Evolutionary conservation across 2,329 filamentous ascomycete species (phyloP).

Genomic region (Zymoseptoria brevis): DNA sequence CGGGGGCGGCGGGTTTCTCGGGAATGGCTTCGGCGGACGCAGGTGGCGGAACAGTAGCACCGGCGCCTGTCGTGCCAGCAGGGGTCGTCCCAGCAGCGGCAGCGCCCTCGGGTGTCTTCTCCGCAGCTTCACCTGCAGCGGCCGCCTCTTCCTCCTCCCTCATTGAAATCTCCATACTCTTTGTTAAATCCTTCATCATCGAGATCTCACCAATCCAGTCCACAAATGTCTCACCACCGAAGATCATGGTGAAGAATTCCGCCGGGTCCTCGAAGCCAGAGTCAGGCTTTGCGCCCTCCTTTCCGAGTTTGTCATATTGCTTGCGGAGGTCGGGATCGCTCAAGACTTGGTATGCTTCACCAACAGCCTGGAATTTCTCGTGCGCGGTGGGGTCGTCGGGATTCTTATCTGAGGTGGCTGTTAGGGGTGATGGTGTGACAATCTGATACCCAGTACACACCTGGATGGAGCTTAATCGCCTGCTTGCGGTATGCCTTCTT

Average conservation of each 20-base stretch:
- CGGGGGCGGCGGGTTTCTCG: slow-evolving; percentile 1
- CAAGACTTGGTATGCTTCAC: slow-evolving; percentile 71
- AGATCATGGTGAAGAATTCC: slow-evolving; percentile 98
- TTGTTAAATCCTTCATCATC: slow-evolving; percentile 95
- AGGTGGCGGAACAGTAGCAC: slow-evolving; percentile 6
- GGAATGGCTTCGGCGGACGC: slow-evolving; percentile 7
- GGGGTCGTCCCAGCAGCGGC: slow-evolving; percentile 34
- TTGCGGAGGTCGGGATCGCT: slow-evolving; percentile 79
- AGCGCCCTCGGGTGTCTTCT: slow-evolving; percentile 30
- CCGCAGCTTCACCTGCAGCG: slow-evolving; percentile 41
- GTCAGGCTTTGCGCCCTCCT: slow-evolving; percentile 83
- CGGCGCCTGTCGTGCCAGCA: slow-evolving; percentile 13
- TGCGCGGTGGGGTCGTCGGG: slow-evolving; percentile 90
- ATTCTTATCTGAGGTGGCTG: slow-evolving; percentile 69
- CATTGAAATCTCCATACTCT: slow-evolving; percentile 97
- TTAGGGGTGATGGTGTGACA: neutral
- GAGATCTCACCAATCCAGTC: slow-evolving; percentile 98
- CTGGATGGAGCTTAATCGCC: slow-evolving; percentile 86
- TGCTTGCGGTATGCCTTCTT: slow-evolving; percentile 92
- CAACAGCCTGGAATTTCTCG: slow-evolving; percentile 81
- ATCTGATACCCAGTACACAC: slow-evolving; percentile 4
- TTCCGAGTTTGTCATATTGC: slow-evolving; percentile 94
- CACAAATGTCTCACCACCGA: slow-evolving; percentile 88
- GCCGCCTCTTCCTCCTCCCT: slow-evolving; percentile 61
- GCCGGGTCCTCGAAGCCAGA: slow-evolving; percentile 90